Conservation (phyloP, 2,329 filamentous ascomycete species). For the Monosporascus sp. region DNA sequence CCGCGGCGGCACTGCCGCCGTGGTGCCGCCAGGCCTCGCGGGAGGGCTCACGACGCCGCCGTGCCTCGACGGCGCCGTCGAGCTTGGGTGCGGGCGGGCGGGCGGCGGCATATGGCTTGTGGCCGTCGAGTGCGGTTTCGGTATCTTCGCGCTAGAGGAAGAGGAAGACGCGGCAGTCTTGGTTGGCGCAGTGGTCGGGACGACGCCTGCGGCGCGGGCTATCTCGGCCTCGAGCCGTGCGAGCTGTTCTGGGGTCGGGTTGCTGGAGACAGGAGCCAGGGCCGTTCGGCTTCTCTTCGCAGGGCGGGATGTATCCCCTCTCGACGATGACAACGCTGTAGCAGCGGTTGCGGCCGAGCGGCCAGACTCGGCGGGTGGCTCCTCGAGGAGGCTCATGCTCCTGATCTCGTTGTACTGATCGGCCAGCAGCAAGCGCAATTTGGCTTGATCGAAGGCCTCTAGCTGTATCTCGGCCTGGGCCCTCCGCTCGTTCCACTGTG, state of each 20-base stretch:
- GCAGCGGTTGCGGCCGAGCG: not conserved
- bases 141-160: no score
- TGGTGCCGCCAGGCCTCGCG: not conserved
- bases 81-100: not conserved
- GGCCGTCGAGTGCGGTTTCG: no score
- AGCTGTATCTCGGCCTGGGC: conserved; percentile 4
- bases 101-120: no score
- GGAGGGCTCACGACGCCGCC: not conserved
- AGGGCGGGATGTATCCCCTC: not conserved
- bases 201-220: not conserved
- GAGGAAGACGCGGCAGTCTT: not conserved
- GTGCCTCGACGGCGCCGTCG: not conserved
- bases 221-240: conserved; percentile 1
- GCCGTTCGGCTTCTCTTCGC: not conserved
- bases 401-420: conserved; percentile 10
- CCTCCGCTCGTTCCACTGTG: conserved; percentile 4
- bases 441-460: conserved; percentile 10
- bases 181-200: not conserved
- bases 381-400: conserved; percentile 6
- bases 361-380: not conserved
- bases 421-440: conserved; percentile 8
- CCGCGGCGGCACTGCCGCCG: not conserved
- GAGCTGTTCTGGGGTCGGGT: not conserved
- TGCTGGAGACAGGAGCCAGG: not conserved
- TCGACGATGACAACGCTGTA: not conserved